A percentile compares a stretch with the other conserved stretches of the same genome.
Conservation (phyloP, 225 moss, liverwort and hornwort genomes). For the Sphagnum contortum region DNA sequence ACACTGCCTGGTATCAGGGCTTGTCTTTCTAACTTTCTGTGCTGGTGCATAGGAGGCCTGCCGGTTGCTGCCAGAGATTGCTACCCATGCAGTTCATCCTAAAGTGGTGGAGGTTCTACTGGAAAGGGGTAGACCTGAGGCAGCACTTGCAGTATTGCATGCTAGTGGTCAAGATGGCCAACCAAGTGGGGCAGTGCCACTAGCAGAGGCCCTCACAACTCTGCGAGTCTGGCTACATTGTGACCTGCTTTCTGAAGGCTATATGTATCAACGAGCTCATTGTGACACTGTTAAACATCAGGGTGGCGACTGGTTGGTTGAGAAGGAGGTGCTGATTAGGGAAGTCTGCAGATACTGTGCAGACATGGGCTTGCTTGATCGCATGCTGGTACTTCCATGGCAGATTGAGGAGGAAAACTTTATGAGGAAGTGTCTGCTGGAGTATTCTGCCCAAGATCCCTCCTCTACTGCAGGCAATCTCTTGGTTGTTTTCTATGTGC, state of each 20-base stretch:
- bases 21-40: no score
- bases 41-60: slow-evolving; percentile 58
- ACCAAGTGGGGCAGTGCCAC: slow-evolving; percentile 41
- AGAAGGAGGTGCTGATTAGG: slow-evolving; percentile 64
- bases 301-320: slow-evolving; percentile 52
- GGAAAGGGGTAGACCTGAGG: slow-evolving; percentile 35
- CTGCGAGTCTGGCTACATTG: slow-evolving; percentile 80
- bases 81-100: slow-evolving; percentile 67
- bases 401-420: slow-evolving; percentile 77
- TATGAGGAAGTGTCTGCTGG: slow-evolving; percentile 69
- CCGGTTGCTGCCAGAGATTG: slow-evolving; percentile 75
- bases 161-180: slow-evolving; percentile 79
- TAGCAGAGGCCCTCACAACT: slow-evolving; percentile 81
- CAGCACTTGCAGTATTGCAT: slow-evolving; percentile 60
- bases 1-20: no score
- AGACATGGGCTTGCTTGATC: slow-evolving; percentile 45
- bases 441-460: slow-evolving; percentile 72
- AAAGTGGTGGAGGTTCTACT: slow-evolving; percentile 72
- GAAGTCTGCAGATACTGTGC: slow-evolving; percentile 79
- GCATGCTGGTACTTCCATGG: slow-evolving; percentile 83
- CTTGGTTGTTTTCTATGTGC: slow-evolving; percentile 71
- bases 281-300: slow-evolving; percentile 63
- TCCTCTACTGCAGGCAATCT: slow-evolving; percentile 73
- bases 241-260: slow-evolving; percentile 74
- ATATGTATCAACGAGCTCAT: slow-evolving; percentile 78